phyloP scores from a whole-genome alignment of 768 basidiomycete species.

The Sarcomyxa edulis region DNA sequence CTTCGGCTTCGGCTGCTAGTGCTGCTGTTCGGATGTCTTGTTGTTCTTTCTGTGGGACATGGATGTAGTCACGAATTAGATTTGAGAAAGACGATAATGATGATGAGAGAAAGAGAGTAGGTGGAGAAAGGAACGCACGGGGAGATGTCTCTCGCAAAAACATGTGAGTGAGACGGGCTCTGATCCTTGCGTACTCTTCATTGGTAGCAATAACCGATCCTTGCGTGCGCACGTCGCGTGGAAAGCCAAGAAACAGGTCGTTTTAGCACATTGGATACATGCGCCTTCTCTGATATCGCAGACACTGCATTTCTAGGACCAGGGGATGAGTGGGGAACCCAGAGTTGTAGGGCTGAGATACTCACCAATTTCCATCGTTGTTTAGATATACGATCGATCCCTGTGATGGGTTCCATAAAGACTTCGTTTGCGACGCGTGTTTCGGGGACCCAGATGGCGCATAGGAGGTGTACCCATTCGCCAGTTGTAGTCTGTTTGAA shows the following conservation, averaged over 20 bases:
- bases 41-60: constrained; percentile 56
- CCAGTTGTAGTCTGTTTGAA: constrained; percentile 95
- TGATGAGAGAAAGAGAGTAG: not conserved
- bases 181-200: constrained; percentile 76
- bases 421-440: constrained; percentile 89
- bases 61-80: too few relatives aligned
- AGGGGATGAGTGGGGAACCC: constrained; percentile 1
- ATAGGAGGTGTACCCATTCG: constrained; percentile 94
- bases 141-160: constrained; percentile 88
- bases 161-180: constrained; percentile 71
- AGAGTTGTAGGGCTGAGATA: not conserved
- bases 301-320: constrained; percentile 39
- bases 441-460: constrained; percentile 97
- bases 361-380: constrained; percentile 88
- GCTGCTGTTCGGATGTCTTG: constrained; percentile 54
- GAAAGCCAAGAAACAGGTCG: constrained; percentile 88
- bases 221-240: constrained; percentile 92
- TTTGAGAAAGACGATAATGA: not conserved
- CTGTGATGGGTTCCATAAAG: constrained; percentile 97
- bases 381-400: constrained; percentile 82
- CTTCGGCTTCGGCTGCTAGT: constrained; percentile 44
- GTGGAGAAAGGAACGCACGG: constrained; percentile 45
- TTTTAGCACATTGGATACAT: constrained; percentile 93
- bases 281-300: constrained; percentile 61
- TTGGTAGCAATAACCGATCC: constrained; percentile 77